A percentile compares a stretch with the other conserved stretches of the same genome.
Conservation (phyloP, 1,284 basidiomycete species). For the Fomitopsis palustris region DNA sequence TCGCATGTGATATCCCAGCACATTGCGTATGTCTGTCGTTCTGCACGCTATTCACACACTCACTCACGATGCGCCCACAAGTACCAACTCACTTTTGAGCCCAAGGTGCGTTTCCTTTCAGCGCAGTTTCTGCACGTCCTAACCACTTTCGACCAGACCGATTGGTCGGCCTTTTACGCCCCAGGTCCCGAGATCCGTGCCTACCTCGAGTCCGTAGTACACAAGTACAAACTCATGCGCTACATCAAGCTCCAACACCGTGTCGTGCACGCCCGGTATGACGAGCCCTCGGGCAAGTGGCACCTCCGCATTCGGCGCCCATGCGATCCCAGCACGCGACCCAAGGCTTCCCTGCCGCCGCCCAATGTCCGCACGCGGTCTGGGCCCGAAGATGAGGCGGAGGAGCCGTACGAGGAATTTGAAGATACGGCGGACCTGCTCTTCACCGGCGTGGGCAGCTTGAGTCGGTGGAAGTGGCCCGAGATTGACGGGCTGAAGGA, state of each 20-base stretch:
- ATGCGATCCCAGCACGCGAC: background rate
- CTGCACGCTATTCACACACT: background rate
- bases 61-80: constrained; percentile 20
- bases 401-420: constrained; percentile 39
- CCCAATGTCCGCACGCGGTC: background rate
- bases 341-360: background rate
- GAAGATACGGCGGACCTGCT: constrained; percentile 51
- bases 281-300: constrained; percentile 52
- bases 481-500: constrained; percentile 48
- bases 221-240: constrained; percentile 53
- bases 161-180: constrained; percentile 61
- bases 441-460: constrained; percentile 45
- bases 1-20: constrained; percentile 8
- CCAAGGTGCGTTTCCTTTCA: constrained; percentile 35
- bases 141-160: constrained; percentile 29
- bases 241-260: constrained; percentile 55
- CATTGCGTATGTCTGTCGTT: background rate
- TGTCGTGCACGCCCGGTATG: constrained; percentile 46
- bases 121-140: background rate
- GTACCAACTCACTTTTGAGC: constrained; percentile 59
- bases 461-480: constrained; percentile 59
- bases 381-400: background rate
- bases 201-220: constrained; percentile 51
- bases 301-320: constrained; percentile 39
- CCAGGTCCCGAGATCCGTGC: constrained; percentile 52